These are phyloP conservation scores for Macrotyloma uniflorum DNA, from an alignment of 306 rosid genomes.

Conservation along the genomic window DNA sequence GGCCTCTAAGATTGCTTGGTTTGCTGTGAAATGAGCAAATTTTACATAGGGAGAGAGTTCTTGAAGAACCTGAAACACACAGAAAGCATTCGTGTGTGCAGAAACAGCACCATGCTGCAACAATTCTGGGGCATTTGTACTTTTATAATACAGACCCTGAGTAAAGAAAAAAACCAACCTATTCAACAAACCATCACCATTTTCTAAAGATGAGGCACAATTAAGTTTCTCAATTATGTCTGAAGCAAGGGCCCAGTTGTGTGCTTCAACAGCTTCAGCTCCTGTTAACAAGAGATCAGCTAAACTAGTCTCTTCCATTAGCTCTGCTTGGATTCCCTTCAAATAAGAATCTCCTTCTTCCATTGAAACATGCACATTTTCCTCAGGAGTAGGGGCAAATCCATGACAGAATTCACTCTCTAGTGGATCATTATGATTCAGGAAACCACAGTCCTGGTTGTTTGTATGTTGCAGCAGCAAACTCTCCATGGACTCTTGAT, in stretches of 20 bases:
- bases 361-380: conserved; percentile 24
- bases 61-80: conserved; percentile 59
- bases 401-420: conserved; percentile 24
- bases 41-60: conserved; percentile 70
- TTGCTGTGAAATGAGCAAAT: conserved; percentile 75
- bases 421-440: conserved; percentile 10
- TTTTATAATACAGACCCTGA: conserved; percentile 52
- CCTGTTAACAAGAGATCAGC: conserved; percentile 64
- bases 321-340: conserved; percentile 58
- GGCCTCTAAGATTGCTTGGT: conserved; percentile 75
- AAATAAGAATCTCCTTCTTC: conserved; percentile 37
- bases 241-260: conserved; percentile 51
- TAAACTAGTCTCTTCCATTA: conserved; percentile 65
- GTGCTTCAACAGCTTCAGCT: conserved; percentile 76
- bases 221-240: conserved; percentile 49
- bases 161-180: conserved; percentile 62
- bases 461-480: conserved; percentile 40
- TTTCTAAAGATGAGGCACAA: conserved; percentile 28
- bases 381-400: background rate
- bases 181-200: conserved; percentile 49
- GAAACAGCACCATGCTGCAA: conserved; percentile 37
- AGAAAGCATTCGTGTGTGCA: conserved; percentile 37
- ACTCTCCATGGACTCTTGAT: conserved; percentile 38
- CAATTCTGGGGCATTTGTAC: conserved; percentile 28
- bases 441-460: conserved; percentile 30